Base-by-base conservation (phyloP, 2,329 filamentous ascomycete species). In the Paracoccidioides brasiliensis region DNA sequence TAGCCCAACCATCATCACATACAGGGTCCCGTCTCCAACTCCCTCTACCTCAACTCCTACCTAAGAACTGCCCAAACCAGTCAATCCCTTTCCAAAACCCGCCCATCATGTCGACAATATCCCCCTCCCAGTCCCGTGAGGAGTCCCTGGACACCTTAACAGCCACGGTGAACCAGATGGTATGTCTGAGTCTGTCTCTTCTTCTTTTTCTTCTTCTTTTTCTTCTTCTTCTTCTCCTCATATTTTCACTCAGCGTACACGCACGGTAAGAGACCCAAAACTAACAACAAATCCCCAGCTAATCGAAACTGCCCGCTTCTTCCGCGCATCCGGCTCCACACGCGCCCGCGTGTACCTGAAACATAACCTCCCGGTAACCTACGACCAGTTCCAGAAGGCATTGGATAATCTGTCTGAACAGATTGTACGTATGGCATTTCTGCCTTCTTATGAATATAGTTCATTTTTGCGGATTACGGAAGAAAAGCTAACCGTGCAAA, bases 391-490 rank as follows among this genome's bases (percentile, higher is more conserved):
- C 54, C 71, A 73, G 54, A 60, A 59, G 49, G 70, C 71, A 6
- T 57, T 74, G 30, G 71, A 74, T 56, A 65, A 63, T 46, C 61
- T 74, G 33, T 72, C 70, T 9, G 69, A 73, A 55, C 70, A 73
- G 56, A 73, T 74, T 60, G 71, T 73, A 67, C 55, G 70, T 55
- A n/a, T 8, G 63, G 10, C 37, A 12, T 28, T 51, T 28, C 46
- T 40, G 7, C 33, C 40, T 48, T 38, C 33, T 35, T 53, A 28
- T 46, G 32, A 49, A 46, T 5, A 49, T 28, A 22, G 2, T 22
- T 22, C 22, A 2, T 22, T 22, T 22, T 22, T 1, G 22, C 22
- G 22, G 22, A 22, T 22, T 22, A 22, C 22, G 22, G 22, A 22
- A 22, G 22, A 22, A 22, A 22, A 22, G 22, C 22, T 22, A 22